phyloP scores from a whole-genome alignment of 2,329 filamentous ascomycete genomes.

The Fusarium algeriense region DNA sequence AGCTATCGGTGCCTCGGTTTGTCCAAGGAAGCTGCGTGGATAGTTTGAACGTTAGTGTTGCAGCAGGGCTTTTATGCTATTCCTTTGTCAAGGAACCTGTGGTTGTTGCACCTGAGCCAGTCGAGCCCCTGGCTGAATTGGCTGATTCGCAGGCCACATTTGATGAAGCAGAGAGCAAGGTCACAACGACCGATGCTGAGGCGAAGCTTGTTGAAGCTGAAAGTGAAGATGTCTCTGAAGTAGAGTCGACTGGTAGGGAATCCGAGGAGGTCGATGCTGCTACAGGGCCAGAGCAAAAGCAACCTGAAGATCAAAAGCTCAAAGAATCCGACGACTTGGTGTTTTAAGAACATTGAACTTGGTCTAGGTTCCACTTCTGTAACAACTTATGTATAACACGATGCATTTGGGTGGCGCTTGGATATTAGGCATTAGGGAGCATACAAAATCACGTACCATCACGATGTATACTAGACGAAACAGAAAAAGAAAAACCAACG shows the following conservation, averaged over 20 bases:
- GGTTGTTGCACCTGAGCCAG: constrained; percentile 21
- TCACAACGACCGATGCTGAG: background rate
- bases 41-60: constrained; percentile 94
- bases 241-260: constrained; percentile 3
- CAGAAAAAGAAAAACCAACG: background rate
- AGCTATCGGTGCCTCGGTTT: constrained; percentile 73
- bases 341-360: constrained; percentile 20
- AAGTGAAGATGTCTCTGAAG: background rate
- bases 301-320: constrained; percentile 14
- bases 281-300: constrained; percentile 9
- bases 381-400: constrained; percentile 39
- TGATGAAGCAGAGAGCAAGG: background rate
- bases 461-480: constrained; percentile 24
- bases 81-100: constrained; percentile 68
- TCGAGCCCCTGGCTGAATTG: background rate
- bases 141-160: background rate
- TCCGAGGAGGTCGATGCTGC: constrained; percentile 6
- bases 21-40: constrained; percentile 73
- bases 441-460: constrained; percentile 25
- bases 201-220: background rate
- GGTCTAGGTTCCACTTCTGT: constrained; percentile 11
- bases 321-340: constrained; percentile 22
- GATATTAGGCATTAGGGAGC: constrained; percentile 1
- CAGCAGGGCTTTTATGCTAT: constrained; percentile 80
- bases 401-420: constrained; percentile 36